These are phyloP conservation scores for Wilhelminamyces savonicus DNA, from an alignment of 805 yeast genomes.

Conservation along the genomic window DNA sequence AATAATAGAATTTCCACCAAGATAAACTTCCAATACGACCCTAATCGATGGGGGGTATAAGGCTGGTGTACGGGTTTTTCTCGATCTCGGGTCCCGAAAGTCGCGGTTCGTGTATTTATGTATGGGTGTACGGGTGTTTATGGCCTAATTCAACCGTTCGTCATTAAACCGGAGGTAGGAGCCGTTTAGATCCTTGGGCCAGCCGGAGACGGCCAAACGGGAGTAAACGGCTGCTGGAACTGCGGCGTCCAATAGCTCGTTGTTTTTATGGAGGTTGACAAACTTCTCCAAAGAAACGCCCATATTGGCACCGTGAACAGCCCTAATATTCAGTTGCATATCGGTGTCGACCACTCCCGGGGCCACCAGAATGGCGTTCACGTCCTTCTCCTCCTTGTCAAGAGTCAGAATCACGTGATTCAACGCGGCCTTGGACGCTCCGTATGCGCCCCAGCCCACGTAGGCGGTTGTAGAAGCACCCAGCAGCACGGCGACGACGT, in stretches of 20 bases:
- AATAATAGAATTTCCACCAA: no score
- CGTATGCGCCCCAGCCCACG: constrained; percentile 87
- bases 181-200: constrained; percentile 57
- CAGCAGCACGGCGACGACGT: constrained; percentile 74
- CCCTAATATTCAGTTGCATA: constrained; percentile 82
- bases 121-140: no score
- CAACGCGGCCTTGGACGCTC: constrained; percentile 85
- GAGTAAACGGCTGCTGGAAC: constrained; percentile 71
- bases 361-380: constrained; percentile 69
- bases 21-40: no score
- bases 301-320: constrained; percentile 56
- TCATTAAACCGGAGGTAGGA: constrained; percentile 59
- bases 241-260: constrained; percentile 57
- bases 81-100: no score
- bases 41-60: no score
- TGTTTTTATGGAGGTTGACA: constrained; percentile 50
- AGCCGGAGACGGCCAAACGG: constrained; percentile 56
- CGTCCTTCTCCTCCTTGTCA: constrained; percentile 56
- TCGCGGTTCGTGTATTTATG: no score
- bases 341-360: constrained; percentile 93
- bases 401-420: constrained; percentile 68
- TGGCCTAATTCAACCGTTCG: no score
- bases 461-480: constrained; percentile 70
- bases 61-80: no score
- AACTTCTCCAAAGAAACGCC: constrained; percentile 56